Conservation (phyloP, 2,329 filamentous ascomycete genomes). For the Fusarium armeniacum region DNA sequence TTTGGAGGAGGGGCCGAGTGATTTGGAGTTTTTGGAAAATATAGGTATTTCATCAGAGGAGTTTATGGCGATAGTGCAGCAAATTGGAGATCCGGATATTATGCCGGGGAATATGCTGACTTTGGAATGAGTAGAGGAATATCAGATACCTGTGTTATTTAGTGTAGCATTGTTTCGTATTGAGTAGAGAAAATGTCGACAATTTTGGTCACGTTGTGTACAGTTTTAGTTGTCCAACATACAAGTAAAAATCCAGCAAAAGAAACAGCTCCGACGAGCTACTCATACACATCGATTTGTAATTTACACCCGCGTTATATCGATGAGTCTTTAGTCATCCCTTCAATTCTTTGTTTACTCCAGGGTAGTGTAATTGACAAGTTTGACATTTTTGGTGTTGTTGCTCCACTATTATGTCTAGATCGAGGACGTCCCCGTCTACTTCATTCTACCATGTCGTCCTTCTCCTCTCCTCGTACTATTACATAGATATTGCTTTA, state of each 20-base stretch:
- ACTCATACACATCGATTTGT: neutral
- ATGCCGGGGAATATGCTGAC: constrained; percentile 44
- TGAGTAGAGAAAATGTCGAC: neutral
- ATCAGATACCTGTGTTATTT: neutral
- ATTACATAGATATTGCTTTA: too few relatives aligned
- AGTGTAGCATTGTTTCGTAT: neutral
- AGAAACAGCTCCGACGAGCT: neutral
- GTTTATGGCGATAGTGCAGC: constrained; percentile 57
- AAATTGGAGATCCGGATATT: constrained; percentile 50
- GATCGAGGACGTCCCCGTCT: neutral
- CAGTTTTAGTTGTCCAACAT: too few relatives aligned
- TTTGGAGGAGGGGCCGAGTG: constrained; percentile 23
- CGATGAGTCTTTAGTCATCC: too few relatives aligned
- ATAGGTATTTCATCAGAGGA: constrained; percentile 58
- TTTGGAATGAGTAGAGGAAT: constrained; percentile 14
- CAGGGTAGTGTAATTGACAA: neutral
- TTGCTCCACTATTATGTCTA: neutral
- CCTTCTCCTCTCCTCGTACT: too few relatives aligned
- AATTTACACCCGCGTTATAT: neutral
- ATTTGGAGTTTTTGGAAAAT: constrained; percentile 54
- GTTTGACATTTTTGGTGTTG: too few relatives aligned
- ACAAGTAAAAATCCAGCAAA: too few relatives aligned
- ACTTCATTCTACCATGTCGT: too few relatives aligned
- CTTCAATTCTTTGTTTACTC: neutral
- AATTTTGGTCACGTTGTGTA: too few relatives aligned